Evolutionary conservation across 768 basidiomycete species (phyloP).

Genomic region (Candolleomyces efflorescens): DNA sequence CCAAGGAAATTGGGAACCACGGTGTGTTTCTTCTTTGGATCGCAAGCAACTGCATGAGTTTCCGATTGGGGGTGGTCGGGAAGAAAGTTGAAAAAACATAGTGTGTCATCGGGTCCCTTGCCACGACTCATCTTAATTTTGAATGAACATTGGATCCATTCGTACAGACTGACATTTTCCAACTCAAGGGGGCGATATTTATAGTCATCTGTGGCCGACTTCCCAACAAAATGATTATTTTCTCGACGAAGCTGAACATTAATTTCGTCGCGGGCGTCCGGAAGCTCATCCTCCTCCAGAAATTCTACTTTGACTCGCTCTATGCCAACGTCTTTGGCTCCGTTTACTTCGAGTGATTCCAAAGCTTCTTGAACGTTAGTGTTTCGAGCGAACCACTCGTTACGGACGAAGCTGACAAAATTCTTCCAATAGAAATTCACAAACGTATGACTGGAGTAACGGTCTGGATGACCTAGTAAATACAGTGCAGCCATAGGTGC

Average conservation of each 20-base stretch:
- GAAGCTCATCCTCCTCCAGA: too few relatives aligned
- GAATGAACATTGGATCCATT: not conserved
- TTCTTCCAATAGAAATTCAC: constrained; percentile 2
- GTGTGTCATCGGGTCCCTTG: too few relatives aligned
- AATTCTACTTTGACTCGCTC: not conserved
- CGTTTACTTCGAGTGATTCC: too few relatives aligned
- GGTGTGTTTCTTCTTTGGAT: not conserved
- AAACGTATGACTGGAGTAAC: not conserved
- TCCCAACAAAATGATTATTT: not conserved
- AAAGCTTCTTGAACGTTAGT: not conserved
- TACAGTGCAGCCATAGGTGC: not conserved
- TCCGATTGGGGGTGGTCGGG: too few relatives aligned
- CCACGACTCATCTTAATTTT: too few relatives aligned
- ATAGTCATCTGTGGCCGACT: not conserved
- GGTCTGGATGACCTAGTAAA: not conserved
- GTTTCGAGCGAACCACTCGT: too few relatives aligned
- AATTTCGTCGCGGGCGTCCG: not conserved
- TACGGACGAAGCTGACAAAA: not conserved
- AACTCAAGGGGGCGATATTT: not conserved
- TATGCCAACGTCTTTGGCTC: not conserved
- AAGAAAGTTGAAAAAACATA: too few relatives aligned
- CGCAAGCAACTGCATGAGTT: constrained; percentile 6
- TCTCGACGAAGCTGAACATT: not conserved
- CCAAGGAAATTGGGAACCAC: constrained; percentile 28
- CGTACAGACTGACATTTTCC: not conserved